Evolutionary conservation across 352 stramenopile species (phyloP).

Genomic region (Halophytophthora polymorphica): DNA sequence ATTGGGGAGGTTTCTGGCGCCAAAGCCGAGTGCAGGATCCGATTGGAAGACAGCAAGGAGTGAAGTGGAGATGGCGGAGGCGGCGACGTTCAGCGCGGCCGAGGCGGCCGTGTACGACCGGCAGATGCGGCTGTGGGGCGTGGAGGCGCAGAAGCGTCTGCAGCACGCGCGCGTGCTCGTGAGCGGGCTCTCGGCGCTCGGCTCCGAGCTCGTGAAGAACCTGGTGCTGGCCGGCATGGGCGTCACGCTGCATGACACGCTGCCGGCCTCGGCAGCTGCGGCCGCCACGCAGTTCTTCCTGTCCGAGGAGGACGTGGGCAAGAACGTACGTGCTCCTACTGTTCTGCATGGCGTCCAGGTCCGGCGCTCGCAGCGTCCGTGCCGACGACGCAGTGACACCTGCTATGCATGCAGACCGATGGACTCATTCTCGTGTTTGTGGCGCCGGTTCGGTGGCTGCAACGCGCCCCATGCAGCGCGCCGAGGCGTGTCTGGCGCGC

Average conservation of each 20-base stretch:
- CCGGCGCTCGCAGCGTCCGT: neutral
- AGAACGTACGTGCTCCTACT: constrained; percentile 48
- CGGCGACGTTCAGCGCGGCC: constrained; percentile 61
- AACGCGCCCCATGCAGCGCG: constrained; percentile 37
- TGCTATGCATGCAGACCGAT: no score
- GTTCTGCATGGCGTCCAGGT: neutral
- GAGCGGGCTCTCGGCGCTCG: constrained; percentile 76
- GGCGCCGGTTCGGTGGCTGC: neutral
- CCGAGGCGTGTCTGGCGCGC: constrained; percentile 67
- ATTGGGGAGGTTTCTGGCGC: no score
- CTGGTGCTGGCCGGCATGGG: constrained; percentile 94
- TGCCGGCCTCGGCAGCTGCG: constrained; percentile 35
- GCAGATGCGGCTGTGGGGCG: constrained; percentile 98
- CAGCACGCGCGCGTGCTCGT: constrained; percentile 89
- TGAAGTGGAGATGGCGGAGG: constrained; percentile 1
- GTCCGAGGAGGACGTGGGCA: constrained; percentile 52
- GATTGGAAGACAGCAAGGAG: neutral
- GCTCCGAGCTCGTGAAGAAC: constrained; percentile 96
- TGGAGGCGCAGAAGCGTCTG: constrained; percentile 94
- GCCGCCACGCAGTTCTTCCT: constrained; percentile 88
- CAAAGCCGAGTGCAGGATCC: no score
- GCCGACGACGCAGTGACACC: no score
- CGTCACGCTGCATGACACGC: constrained; percentile 91
- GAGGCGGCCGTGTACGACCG: constrained; percentile 97
- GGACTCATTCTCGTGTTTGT: constrained; percentile 11